phyloP scores from a whole-genome alignment of 2,329 filamentous ascomycete genomes.

The Aureobasidium leucospermi region DNA sequence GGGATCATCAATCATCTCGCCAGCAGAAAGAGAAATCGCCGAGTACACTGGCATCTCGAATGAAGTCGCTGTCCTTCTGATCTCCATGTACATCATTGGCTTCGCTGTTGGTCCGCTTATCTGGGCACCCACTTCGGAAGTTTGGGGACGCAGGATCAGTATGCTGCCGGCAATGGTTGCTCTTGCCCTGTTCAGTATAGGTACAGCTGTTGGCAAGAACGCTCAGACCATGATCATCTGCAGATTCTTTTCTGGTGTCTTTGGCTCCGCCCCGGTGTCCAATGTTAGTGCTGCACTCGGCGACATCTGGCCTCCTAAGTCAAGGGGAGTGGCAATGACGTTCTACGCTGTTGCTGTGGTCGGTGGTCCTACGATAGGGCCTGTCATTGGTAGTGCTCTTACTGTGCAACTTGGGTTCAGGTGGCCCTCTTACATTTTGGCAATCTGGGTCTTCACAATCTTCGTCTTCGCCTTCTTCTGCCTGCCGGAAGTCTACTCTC shows the following conservation, averaged over 20 bases:
- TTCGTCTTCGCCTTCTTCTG: conserved; percentile 24
- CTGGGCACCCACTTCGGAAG: conserved; percentile 39
- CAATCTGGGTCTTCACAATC: conserved; percentile 32
- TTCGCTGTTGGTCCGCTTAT: conserved; percentile 16
- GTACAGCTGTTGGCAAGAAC: conserved; percentile 34
- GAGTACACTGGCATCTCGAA: conserved; percentile 35
- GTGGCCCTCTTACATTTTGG: conserved; percentile 40
- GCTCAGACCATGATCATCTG: conserved; percentile 33
- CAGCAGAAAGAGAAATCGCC: conserved; percentile 38
- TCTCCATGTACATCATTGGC: conserved; percentile 35
- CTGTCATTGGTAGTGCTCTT: conserved; percentile 36
- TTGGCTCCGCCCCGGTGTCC: conserved; percentile 37
- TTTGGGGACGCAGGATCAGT: conserved; percentile 38
- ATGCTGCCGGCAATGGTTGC: conserved; percentile 38
- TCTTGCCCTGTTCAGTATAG: conserved; percentile 41
- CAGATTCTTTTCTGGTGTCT: conserved; percentile 40
- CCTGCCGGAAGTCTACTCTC: conserved; percentile 34
- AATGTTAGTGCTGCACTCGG: conserved; percentile 39
- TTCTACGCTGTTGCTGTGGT: conserved; percentile 36
- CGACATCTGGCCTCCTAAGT: conserved; percentile 35
- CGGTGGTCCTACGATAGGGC: conserved; percentile 35
- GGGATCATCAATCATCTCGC: conserved; percentile 45
- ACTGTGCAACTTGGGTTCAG: conserved; percentile 36
- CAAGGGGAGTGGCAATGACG: conserved; percentile 33
- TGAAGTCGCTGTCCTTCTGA: conserved; percentile 39